Base-by-base conservation (phyloP, 768 basidiomycete species). In the Fomitopsis serialis region DNA sequence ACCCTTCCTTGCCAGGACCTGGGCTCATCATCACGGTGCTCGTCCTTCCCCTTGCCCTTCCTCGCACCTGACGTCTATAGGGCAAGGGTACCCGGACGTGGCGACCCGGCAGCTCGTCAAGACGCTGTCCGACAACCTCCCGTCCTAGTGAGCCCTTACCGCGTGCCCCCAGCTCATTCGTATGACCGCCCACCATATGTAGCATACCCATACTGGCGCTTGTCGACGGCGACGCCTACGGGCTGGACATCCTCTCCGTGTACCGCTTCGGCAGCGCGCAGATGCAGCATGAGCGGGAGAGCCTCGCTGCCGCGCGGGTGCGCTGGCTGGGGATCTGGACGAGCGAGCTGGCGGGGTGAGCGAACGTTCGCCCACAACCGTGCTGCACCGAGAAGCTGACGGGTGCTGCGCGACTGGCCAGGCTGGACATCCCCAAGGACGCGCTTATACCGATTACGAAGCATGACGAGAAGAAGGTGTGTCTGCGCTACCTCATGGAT, bases 51-150 rank as follows among this genome's bases (percentile, higher is more conserved):
- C 24, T 13, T 27, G 15, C 9, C 17, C 8, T 9, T 13, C 23
- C 19, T 13, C 5, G 29, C 12, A 24, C 10, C 13, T 25, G 42
- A n/a, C 7, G n/a, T 35, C 50, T 22, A 10, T 59, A 97, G 94
- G 97, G 97, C 0, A 98, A 97, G 66, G 97, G 97, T 98, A 96
- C 69, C 97, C 97, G 0, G 97, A 99, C 64, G 70, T 97, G 3
- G 87, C 93, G 2, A 96, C 97, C 0, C 79, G 93, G 7, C 85
- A 95, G 58, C 76, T 98, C 7, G 80, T 95, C 43, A 82, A 83
- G 53, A 81, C 78, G 0, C 74, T 98, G 2, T 78, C 87, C 1
- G 77, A 84, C 36, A 78, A 79, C 32, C 76, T 92, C 19, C 85
- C 87, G 2, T 40, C 47, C 19, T 23, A 27, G 34, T 48, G 47